Evolutionary conservation across 257 asterid genomes (phyloP), one percentile per base, ranked within the genome.

Genomic region (Nicotiana benthamiana): DNA sequence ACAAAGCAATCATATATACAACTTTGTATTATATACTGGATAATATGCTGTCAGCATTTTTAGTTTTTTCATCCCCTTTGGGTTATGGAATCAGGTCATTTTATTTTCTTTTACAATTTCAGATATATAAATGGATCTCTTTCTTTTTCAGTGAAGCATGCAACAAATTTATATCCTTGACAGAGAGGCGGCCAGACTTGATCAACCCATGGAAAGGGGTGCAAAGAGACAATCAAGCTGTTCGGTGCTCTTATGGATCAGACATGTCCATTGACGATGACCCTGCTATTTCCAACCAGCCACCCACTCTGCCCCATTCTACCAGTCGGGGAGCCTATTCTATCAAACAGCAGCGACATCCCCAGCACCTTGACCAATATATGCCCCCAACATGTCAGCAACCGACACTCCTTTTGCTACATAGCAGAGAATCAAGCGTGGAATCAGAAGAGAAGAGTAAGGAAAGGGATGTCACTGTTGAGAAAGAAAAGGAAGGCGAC

Each of bases 121-220:
- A 40, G 40, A 68, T 40, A 68, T 40, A 40, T 68, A 40, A 68
- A 40, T 20, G 77, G 20, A 68, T 68, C 76, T 68, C 12, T 20
- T 40, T 18, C 17, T 20, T 20, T 59, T 79, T 65, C 93, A 93
- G 97, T 30, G 97, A 91, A 79, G 98, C 97, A 11, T 94, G 98
- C 87, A 75, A 86, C 75, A 94, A 89, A 82, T 92, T 87, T 85
- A 77, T 89, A 68, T 86, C 92, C 7, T 82, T 94, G 77, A 84
- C 90, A 48, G 90, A 94, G 85, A 91, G 88, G 83, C 87, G 91
- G 79, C 90, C 89, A 3, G 87, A 89, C 81, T 84, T 94, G 86
- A 85, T 90, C 85, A 86, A 80, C 70, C 89, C 87, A 81, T 89
- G 91, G 92, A 89, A 84, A 85, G 80, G 80, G 85, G 79, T 77